These are phyloP conservation scores for Fistulina hepatica DNA, from an alignment of 1,284 basidiomycete genomes.

Conservation along the genomic window DNA sequence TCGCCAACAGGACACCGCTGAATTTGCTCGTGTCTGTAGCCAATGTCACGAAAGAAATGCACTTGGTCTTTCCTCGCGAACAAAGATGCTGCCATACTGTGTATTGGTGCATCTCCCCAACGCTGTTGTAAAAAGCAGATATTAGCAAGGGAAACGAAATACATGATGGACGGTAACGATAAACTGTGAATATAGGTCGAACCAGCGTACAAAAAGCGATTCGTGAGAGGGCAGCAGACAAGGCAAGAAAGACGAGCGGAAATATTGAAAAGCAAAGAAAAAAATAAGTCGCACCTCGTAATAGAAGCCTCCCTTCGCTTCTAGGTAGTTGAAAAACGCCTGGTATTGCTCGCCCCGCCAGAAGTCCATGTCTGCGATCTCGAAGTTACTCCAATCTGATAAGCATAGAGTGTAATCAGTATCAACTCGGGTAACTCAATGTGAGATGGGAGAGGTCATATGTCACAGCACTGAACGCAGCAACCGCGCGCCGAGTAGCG, in stretches of 20 bases:
- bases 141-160: no score
- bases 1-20: conserved; percentile 41
- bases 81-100: conserved; percentile 69
- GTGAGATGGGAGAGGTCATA: no score
- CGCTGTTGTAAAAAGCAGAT: no score
- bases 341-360: conserved; percentile 71
- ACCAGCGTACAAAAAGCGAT: conserved; percentile 2
- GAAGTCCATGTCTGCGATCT: conserved; percentile 76
- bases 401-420: conserved; percentile 1
- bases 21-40: conserved; percentile 36
- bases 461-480: no score
- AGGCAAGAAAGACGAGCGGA: no score
- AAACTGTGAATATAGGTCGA: no score
- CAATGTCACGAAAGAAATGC: conserved; percentile 53
- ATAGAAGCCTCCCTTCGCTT: conserved; percentile 73
- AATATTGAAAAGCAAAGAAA: neutral
- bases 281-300: conserved; percentile 48
- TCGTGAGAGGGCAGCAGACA: no score
- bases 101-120: conserved; percentile 84
- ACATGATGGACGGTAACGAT: no score
- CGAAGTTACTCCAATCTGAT: conserved; percentile 83
- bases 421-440: no score
- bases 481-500: no score
- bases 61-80: conserved; percentile 63
- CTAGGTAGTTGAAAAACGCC: conserved; percentile 70